phyloP scores from a whole-genome alignment of 2,329 filamentous ascomycete genomes.

The Calonectria leucothoes region DNA sequence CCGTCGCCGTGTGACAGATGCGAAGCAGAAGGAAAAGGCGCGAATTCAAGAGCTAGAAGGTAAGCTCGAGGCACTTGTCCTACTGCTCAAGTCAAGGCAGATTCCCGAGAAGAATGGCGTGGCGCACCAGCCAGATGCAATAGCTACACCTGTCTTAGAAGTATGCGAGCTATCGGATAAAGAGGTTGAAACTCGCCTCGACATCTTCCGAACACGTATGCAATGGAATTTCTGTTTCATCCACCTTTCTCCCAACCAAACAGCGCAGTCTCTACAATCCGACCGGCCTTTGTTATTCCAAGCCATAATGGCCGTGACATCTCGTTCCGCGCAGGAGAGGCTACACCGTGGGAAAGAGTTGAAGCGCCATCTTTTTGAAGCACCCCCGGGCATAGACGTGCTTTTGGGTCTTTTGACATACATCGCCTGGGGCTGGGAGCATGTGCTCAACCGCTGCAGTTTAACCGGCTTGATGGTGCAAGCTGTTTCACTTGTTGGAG shows the following conservation, averaged over 20 bases:
- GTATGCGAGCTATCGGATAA: background rate
- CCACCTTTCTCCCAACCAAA: background rate
- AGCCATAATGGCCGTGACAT: background rate
- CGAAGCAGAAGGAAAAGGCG: background rate
- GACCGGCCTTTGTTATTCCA: background rate
- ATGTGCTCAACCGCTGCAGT: conserved; percentile 1
- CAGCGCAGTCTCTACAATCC: background rate
- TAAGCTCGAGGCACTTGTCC: background rate
- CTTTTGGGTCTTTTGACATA: background rate
- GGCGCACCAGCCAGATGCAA: background rate
- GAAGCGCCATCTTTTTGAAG: background rate
- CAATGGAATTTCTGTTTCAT: background rate
- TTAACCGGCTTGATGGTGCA: conserved; percentile 3
- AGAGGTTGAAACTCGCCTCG: background rate
- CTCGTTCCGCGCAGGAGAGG: background rate
- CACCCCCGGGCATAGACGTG: background rate
- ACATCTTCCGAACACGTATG: background rate
- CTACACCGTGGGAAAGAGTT: background rate
- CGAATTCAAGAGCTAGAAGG: background rate
- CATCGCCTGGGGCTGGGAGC: conserved; percentile 11
- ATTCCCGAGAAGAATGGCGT: too few relatives aligned
- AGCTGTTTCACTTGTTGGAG: background rate
- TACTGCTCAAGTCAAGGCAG: background rate
- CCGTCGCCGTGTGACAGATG: background rate
- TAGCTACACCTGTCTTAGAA: too few relatives aligned